phyloP scores from a whole-genome alignment of 768 basidiomycete genomes.

The Lentinus brumalis region DNA sequence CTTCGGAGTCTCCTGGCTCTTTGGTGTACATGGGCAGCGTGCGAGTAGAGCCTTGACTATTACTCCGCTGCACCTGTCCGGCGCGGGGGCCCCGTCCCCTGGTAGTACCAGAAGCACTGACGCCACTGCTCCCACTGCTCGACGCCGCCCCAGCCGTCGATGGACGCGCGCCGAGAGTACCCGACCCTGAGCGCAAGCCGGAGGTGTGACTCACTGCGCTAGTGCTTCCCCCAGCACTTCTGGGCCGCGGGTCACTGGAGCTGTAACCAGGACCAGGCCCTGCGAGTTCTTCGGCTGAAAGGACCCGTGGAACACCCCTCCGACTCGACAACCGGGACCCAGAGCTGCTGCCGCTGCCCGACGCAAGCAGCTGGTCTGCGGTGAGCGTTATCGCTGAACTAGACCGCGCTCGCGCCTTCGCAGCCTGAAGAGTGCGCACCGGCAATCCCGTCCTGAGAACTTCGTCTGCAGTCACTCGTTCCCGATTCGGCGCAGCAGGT shows the following conservation, averaged over 20 bases:
- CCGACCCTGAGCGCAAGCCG: background rate
- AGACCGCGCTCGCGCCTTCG: slow-evolving; percentile 15
- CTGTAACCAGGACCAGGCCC: background rate
- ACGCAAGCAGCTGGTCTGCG: slow-evolving; percentile 58
- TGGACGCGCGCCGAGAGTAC: background rate
- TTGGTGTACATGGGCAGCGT: slow-evolving; percentile 81
- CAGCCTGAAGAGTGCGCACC: slow-evolving; percentile 15
- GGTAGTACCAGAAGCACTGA: background rate
- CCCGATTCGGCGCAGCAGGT: background rate
- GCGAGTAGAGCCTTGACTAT: slow-evolving; percentile 73
- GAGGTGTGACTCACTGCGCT: background rate
- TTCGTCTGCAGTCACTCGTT: slow-evolving; percentile 17
- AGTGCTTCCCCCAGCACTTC: background rate
- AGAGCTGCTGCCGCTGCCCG: slow-evolving; percentile 6
- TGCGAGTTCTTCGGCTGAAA: slow-evolving; percentile 2
- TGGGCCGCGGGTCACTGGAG: background rate
- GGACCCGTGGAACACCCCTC: slow-evolving; percentile 56
- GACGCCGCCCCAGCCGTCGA: background rate
- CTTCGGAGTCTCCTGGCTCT: slow-evolving; percentile 80
- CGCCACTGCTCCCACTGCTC: background rate
- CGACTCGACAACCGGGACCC: slow-evolving; percentile 49
- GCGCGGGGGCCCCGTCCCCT: background rate
- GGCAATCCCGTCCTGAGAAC: slow-evolving; percentile 18
- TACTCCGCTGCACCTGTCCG: slow-evolving; percentile 12
- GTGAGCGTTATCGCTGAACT: slow-evolving; percentile 42